Base-by-base conservation (phyloP, 2,329 filamentous ascomycete genomes). In the Stagonosporopsis chrysanthemi region DNA sequence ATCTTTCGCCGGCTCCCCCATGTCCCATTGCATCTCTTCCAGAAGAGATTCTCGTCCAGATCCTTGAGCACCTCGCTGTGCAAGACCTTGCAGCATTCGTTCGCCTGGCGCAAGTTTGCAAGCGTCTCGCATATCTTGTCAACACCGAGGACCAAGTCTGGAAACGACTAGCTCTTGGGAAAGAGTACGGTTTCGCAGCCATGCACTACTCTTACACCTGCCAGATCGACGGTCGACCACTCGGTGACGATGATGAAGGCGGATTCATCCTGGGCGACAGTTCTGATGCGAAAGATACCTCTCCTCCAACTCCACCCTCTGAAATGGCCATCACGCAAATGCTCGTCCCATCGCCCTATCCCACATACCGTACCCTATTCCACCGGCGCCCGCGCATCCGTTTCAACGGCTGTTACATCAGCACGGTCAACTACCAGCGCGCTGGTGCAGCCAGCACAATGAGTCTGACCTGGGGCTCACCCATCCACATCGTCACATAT, bases 351-450 rank as follows among this genome's bases (percentile, higher is more conserved):
- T 59, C 70, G 2, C 46, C 60, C 14, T 79, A 78, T 60, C 74
- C 75, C 22, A 79, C 77, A 45, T 82, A 70, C 76, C 86, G 84
- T 68, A 77, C 80, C 50, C 91, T 97, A 80, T 96, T 97, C 79
- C 90, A 90, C 36, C 81, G 82, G 5, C 89, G 92, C 14, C 94
- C 95, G 2, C 88, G 95, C 40, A 84, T 98, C 58, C 91, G 95
- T 56, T 99, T 96, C 82, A 95, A 95, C 69, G 95, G 95, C 24
- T 90, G 92, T 77, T 99, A 99, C 79, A 98, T 99, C 76, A 91
- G 88, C 75, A 98, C 94, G 0, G 92, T 97, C 57, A 98, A 98
- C 79, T 99, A 99, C 78, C 87, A 91, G 46, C 90, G 95, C 23
- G 81, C 91, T 0, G 95, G 95, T 29, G 90, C 90, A 57, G 83